Evolutionary conservation across 2,329 filamentous ascomycete genomes (phyloP).

Genomic region (Ceratocystis destructans): DNA sequence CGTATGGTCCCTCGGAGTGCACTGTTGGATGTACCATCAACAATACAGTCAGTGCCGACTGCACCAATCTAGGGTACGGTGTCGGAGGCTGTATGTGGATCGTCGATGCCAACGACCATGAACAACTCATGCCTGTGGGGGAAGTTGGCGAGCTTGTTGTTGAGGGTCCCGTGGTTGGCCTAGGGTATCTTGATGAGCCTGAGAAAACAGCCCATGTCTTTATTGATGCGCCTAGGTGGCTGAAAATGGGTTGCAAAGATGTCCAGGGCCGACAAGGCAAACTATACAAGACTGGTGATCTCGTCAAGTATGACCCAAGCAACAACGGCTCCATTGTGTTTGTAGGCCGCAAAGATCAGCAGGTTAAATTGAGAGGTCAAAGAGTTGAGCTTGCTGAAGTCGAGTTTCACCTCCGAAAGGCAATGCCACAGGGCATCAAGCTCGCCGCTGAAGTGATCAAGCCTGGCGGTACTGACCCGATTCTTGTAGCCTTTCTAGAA

Average conservation of each 20-base stretch:
- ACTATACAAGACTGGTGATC: constrained; percentile 47
- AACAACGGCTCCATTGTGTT: constrained; percentile 42
- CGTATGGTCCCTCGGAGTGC: constrained; percentile 42
- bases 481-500: constrained; percentile 33
- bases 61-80: constrained; percentile 36
- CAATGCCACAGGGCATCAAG: constrained; percentile 31
- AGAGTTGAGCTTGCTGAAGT: constrained; percentile 47
- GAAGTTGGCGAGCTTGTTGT: constrained; percentile 40
- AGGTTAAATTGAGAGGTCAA: constrained; percentile 54
- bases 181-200: constrained; percentile 46
- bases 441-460: constrained; percentile 38
- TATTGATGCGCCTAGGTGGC: constrained; percentile 41
- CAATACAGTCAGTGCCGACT: constrained; percentile 29
- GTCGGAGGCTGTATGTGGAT: constrained; percentile 38
- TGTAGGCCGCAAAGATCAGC: constrained; percentile 51
- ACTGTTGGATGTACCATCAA: constrained; percentile 40
- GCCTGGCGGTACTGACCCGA: constrained; percentile 32
- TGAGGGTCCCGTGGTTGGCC: constrained; percentile 46
- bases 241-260: constrained; percentile 29
- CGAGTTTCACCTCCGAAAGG: constrained; percentile 35
- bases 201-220: constrained; percentile 46
- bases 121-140: constrained; percentile 35
- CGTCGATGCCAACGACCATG: constrained; percentile 35
- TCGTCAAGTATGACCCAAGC: constrained; percentile 40
- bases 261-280: constrained; percentile 30